Base-by-base conservation (phyloP, 2,329 filamentous ascomycete species). In the Colletotrichum eremochloae region DNA sequence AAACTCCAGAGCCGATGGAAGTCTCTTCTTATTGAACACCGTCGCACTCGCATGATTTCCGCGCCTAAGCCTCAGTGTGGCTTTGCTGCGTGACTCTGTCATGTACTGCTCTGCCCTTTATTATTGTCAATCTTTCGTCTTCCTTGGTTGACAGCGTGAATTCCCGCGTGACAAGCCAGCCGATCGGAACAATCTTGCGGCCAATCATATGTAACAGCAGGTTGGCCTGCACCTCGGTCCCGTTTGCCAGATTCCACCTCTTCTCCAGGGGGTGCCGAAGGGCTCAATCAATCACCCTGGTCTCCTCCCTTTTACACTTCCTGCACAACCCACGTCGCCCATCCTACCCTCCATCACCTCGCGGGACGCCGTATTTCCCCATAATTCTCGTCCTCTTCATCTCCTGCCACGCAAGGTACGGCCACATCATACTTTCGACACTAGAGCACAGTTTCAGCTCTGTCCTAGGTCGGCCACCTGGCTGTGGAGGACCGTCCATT, bases 41-140 rank as follows among this genome's bases (percentile, higher is more conserved):
- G 31, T 72, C 70, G 70, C 70, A 72, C 61, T 72, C 70, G 70
- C 70, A 72, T 72, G 53, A 24, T 72, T 72, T 55, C 70, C 61
- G 70, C 55, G 66, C 55, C 61, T 64, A 56, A 44, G 18, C 61
- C 48, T 44, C 56, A 58, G 46, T 55, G 48, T 65, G 65, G 52
- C 50, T 56, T 64, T 24, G 40, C 62, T 55, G 42, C 36, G 42
- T 29, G 31, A 58, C n/a, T 56, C 24, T 38, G 7, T 50, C 60
- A 36, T 44, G 7, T 44, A 44, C 42, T 18, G 5, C 42, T 18
- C 42, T 18, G 46, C 24, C 14, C n/a, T 24, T 48, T 12, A 24
- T 24, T 46, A 5, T 46, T 24, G 46, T 11, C 4, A 44, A 44
- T 67, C 52, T 52, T 52, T 68, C 24, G n/a, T 48, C 60, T 69